These are phyloP conservation scores for Ophiocordyceps camponoti-leonardi DNA, from an alignment of 2,329 filamentous ascomycete genomes.

Conservation along the genomic window DNA sequence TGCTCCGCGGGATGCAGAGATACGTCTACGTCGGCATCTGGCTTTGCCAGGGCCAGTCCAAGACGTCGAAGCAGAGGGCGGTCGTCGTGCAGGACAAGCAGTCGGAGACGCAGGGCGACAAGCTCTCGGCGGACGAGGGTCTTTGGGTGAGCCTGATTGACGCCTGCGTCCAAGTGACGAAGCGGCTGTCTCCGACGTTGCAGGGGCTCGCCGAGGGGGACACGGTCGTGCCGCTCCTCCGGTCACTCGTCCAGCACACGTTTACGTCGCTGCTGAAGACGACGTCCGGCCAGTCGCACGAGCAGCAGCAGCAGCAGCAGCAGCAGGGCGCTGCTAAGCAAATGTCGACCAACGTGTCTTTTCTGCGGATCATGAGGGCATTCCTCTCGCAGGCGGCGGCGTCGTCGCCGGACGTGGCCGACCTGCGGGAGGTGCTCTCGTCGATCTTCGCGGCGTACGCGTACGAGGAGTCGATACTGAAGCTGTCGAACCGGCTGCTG, in stretches of 20 bases:
- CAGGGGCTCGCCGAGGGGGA: slow-evolving; percentile 29
- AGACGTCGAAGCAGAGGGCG: slow-evolving; percentile 27
- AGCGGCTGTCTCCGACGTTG: slow-evolving; percentile 41
- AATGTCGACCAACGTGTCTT: slow-evolving; percentile 47
- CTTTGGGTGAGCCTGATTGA: slow-evolving; percentile 47
- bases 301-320: too few relatives aligned
- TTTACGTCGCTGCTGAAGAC: slow-evolving; percentile 75
- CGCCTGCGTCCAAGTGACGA: slow-evolving; percentile 44
- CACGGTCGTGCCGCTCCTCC: slow-evolving; percentile 49
- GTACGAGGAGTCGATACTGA: slow-evolving; percentile 81
- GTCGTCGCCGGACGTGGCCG: slow-evolving; percentile 70
- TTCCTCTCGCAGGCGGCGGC: slow-evolving; percentile 73
- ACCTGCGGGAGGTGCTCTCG: slow-evolving; percentile 66
- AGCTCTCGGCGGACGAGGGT: slow-evolving; percentile 33
- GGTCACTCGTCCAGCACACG: slow-evolving; percentile 70
- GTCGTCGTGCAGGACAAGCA: slow-evolving; percentile 34
- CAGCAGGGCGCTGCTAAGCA: slow-evolving; percentile 19
- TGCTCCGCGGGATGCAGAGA: slow-evolving; percentile 67
- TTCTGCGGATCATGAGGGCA: slow-evolving; percentile 73
- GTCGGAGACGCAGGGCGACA: slow-evolving; percentile 18
- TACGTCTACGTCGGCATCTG: slow-evolving; percentile 89
- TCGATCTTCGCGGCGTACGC: slow-evolving; percentile 93
- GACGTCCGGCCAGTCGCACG: slow-evolving; percentile 36
- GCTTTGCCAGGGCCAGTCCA: slow-evolving; percentile 79
- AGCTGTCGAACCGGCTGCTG: slow-evolving; percentile 69